Base-by-base conservation (phyloP, 2,329 filamentous ascomycete species). In the Penicillium vulpinum region DNA sequence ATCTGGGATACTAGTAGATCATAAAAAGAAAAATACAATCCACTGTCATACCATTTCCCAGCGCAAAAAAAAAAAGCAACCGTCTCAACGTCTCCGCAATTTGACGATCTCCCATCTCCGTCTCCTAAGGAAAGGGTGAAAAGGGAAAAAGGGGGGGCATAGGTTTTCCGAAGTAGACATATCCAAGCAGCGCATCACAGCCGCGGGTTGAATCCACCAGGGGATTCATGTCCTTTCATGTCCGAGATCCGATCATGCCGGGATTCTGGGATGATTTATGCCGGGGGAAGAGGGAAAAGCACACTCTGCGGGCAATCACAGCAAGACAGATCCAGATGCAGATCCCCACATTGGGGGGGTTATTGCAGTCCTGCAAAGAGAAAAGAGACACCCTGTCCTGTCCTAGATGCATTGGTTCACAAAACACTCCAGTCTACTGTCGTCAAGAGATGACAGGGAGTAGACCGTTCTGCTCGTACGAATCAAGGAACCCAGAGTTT, bases 401-500 rank as follows among this genome's bases (percentile, higher is more conserved):
- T 62, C 57, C 51, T 54, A 51, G 51, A 59, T 64, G 57, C 57
- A 58, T 60, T 57, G 55, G 54, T 62, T 64, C 54, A 51, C 39
- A 54, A 49, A 52, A 55, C 43, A 31, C 54, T 58, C 31, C 36
- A 54, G 49, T 56, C 61, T 60, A 53, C 46, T 48, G 15, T 64
- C 33, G 56, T 58, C 56, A 60, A 60, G 60, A 52, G 51, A 61
- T 39, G 49, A 44, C 18, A 9, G 36, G 36, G 24, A 38, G 59
- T 60, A 63, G 62, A 66, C 63, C 66, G 64, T 62, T 48, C 29
- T 51, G 56, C 57, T 56, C 52, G 39, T 44, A 26, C 9, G 46
- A 46, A 62, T 77, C 74, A 78, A 73, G 75, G 75, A 73, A 77
- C 75, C 75, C 75, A 78, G 41, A 78, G 68, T 53, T 76, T 78